Percentiles rank a stretch among this genome's conserved stretches.
Evolutionary conservation across 345 rosid genomes (phyloP).

Genomic region (Salix arbutifolia): DNA sequence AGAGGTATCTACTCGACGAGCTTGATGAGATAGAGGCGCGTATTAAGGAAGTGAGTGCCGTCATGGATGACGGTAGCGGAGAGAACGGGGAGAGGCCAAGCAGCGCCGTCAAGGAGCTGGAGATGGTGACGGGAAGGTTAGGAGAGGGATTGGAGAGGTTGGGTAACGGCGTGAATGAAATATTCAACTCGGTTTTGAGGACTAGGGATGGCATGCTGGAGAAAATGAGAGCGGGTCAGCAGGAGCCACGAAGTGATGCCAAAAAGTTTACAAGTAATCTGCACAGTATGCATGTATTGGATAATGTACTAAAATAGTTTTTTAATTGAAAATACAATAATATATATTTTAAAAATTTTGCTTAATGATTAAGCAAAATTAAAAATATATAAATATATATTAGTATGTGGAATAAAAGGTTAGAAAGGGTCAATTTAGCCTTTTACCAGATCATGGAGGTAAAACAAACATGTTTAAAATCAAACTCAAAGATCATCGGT

Average conservation of each 20-base stretch:
- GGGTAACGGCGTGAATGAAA: neutral
- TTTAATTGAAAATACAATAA: too few relatives aligned
- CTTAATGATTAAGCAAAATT: too few relatives aligned
- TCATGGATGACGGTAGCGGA: neutral
- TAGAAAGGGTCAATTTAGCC: too few relatives aligned
- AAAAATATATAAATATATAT: too few relatives aligned
- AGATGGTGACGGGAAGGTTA: neutral
- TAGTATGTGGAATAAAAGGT: too few relatives aligned
- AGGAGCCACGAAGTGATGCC: neutral
- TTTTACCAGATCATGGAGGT: too few relatives aligned
- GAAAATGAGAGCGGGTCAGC: neutral
- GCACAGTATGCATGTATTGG: too few relatives aligned
- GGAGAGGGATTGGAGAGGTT: neutral
- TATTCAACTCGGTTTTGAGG: neutral
- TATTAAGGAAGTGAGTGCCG: neutral
- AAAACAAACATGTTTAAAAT: too few relatives aligned
- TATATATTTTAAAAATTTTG: too few relatives aligned
- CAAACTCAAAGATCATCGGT: too few relatives aligned
- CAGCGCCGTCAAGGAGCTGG: neutral
- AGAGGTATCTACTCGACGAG: neutral
- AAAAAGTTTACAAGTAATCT: neutral
- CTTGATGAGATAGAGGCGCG: neutral
- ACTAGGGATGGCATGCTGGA: neutral
- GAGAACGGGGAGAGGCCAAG: neutral
- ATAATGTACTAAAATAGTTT: too few relatives aligned